Evolutionary conservation across 345 rosid genomes (phyloP).

Genomic region (Salix koriyanagi): DNA sequence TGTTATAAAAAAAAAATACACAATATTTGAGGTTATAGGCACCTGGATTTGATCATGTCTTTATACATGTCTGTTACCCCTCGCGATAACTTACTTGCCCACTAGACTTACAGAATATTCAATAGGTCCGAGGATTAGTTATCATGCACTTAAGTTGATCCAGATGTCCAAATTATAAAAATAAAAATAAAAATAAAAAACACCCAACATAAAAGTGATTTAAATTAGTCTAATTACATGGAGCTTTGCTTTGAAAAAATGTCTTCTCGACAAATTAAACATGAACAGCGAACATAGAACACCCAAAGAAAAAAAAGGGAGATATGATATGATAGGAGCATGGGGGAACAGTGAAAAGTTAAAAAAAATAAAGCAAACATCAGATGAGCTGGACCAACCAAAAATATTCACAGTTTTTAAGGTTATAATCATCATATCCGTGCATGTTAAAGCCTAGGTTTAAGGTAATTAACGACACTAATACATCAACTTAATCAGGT

Average conservation of each 20-base stretch:
- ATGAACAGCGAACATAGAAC: background rate
- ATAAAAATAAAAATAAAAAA: too few species aligned
- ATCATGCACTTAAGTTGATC: too few species aligned
- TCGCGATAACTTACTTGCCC: too few species aligned
- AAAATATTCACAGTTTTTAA: conserved; percentile 3
- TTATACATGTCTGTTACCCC: too few species aligned
- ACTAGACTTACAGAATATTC: too few species aligned
- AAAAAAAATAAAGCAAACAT: background rate
- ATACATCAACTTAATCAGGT: background rate
- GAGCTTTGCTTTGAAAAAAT: background rate
- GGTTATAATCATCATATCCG: background rate
- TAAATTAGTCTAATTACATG: background rate
- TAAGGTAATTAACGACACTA: background rate
- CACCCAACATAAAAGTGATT: background rate
- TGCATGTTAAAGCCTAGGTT: background rate
- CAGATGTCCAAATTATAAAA: too few species aligned
- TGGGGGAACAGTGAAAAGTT: background rate
- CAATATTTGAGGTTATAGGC: too few species aligned
- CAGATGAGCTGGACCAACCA: background rate
- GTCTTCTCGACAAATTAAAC: background rate
- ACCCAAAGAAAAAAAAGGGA: background rate
- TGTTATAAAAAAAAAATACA: too few species aligned
- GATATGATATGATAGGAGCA: background rate
- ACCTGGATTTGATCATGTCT: too few species aligned
- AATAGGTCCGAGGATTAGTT: too few species aligned